phyloP scores from a whole-genome alignment of 106 monocot species.

The Acanthochlamys bracteata region DNA sequence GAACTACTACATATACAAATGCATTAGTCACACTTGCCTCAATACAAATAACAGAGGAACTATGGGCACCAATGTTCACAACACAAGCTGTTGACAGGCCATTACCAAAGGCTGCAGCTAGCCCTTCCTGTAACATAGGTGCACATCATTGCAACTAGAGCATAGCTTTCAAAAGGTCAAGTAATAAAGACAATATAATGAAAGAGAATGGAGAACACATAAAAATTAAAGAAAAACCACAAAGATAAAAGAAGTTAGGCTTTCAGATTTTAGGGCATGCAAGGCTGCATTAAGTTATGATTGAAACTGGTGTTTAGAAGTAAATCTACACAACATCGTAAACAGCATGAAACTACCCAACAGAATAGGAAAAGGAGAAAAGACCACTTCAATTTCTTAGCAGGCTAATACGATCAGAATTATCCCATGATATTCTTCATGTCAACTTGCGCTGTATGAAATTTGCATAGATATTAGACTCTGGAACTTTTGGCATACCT shows the following conservation, averaged over 20 bases:
- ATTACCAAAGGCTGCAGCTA: conserved; percentile 98
- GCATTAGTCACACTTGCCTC: conserved; percentile 35
- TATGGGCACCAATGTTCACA: conserved; percentile 91
- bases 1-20: too few species aligned
- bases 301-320: background rate
- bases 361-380: too few species aligned
- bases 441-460: too few species aligned
- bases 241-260: background rate
- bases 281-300: background rate
- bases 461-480: too few species aligned
- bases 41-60: conserved; percentile 82
- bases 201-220: background rate
- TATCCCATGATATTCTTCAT: too few species aligned
- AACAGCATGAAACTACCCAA: background rate
- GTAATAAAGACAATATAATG: too few species aligned
- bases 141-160: too few species aligned
- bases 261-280: background rate
- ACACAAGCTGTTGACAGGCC: conserved; percentile 94
- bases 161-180: too few species aligned
- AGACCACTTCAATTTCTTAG: too few species aligned
- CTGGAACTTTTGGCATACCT: conserved; percentile 35
- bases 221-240: background rate
- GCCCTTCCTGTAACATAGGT: conserved; percentile 66
- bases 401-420: too few species aligned
- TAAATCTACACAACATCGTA: background rate